Percentiles rank a stretch among this genome's conserved stretches.
Evolutionary conservation across 2,329 filamentous ascomycete genomes (phyloP).

Genomic region (Xylaria sp.): DNA sequence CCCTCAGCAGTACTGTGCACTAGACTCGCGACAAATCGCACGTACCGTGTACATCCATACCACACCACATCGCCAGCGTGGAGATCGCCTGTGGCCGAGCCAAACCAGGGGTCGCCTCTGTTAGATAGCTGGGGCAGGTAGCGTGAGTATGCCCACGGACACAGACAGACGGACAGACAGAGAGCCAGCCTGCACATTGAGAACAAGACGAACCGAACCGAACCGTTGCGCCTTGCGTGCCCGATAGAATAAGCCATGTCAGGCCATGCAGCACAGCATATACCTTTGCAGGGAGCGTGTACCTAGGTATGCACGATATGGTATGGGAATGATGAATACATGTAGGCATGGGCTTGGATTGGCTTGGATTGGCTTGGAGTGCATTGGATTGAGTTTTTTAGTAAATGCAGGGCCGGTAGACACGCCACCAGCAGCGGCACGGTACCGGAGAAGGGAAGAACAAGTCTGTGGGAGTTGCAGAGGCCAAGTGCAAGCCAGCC

Average conservation of each 20-base stretch:
- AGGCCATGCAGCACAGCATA: constrained; percentile 16
- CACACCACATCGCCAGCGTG: neutral
- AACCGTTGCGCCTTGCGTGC: constrained; percentile 32
- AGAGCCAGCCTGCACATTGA: neutral
- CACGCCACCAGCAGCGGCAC: neutral
- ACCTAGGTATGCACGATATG: neutral
- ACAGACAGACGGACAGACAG: too few relatives aligned
- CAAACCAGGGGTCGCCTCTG: neutral
- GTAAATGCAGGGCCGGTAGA: constrained; percentile 4
- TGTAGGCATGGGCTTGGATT: too few relatives aligned
- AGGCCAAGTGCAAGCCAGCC: too few relatives aligned
- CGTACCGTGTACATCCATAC: neutral
- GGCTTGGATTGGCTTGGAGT: neutral
- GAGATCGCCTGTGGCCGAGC: neutral
- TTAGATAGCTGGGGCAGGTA: too few relatives aligned
- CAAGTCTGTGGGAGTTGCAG: too few relatives aligned
- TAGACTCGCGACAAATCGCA: neutral
- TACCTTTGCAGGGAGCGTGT: neutral
- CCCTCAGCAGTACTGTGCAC: neutral
- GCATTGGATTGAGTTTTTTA: neutral
- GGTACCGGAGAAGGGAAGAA: too few relatives aligned
- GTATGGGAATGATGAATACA: neutral
- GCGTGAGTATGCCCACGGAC: too few relatives aligned
- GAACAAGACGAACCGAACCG: constrained; percentile 28
- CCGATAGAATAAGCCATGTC: constrained; percentile 34